Percentiles rank a stretch among this genome's conserved stretches.
Evolutionary conservation across 1,284 basidiomycete genomes (phyloP).

Genomic region (Rhizoctonia solani): DNA sequence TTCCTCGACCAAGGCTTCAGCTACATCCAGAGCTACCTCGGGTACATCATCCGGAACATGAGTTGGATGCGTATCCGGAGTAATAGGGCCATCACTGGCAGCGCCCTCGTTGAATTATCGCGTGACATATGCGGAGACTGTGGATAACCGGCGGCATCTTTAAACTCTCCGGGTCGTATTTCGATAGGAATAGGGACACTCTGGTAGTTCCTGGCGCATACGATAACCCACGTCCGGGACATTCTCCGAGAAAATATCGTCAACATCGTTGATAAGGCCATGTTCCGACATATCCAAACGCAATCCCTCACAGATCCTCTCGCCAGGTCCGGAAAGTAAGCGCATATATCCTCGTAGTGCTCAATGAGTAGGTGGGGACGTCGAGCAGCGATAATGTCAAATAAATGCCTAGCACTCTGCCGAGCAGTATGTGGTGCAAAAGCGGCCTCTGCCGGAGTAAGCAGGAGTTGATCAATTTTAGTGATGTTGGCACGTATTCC

Average conservation of each 20-base stretch:
- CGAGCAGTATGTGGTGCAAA: background rate
- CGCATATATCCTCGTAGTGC: slow-evolving; percentile 26
- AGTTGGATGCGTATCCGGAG: slow-evolving; percentile 16
- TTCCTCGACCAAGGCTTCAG: background rate
- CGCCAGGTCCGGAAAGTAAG: slow-evolving; percentile 14
- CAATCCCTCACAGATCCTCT: background rate
- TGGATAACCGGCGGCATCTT: slow-evolving; percentile 17
- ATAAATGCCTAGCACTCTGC: background rate
- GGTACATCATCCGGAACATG: slow-evolving; percentile 26
- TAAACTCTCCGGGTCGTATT: slow-evolving; percentile 2
- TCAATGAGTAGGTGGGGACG: slow-evolving; percentile 22
- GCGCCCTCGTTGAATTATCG: slow-evolving; percentile 8
- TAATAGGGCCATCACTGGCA: slow-evolving; percentile 14
- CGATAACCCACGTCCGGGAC: background rate
- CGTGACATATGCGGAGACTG: slow-evolving; percentile 30
- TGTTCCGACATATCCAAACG: background rate
- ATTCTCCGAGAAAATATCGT: background rate
- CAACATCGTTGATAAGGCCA: slow-evolving; percentile 7
- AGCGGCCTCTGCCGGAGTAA: slow-evolving; percentile 10
- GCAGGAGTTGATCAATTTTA: background rate
- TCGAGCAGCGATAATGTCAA: background rate
- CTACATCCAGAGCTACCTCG: slow-evolving; percentile 15
- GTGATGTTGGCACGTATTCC: background rate
- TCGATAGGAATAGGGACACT: slow-evolving; percentile 10
- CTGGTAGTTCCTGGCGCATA: background rate